Conservation (phyloP, 176 grass and related monocot species). For the Oryza officinalis region DNA sequence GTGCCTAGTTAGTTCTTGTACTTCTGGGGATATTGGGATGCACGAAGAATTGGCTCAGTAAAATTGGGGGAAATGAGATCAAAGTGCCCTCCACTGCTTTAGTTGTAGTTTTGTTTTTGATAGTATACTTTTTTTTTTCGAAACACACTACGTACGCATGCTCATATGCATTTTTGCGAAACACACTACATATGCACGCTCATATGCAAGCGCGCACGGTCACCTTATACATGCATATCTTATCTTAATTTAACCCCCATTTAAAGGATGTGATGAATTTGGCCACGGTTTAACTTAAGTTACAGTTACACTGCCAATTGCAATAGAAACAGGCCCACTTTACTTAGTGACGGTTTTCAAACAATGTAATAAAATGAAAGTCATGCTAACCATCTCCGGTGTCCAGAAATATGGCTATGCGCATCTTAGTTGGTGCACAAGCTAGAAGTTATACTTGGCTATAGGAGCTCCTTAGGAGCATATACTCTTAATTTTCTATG, state of each 20-base stretch:
- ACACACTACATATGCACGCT: too few relatives aligned
- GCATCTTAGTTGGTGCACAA: too few relatives aligned
- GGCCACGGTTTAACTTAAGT: background rate
- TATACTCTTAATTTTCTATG: background rate
- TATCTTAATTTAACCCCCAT: background rate
- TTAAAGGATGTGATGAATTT: background rate
- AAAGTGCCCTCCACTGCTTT: background rate
- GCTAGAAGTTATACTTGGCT: too few relatives aligned
- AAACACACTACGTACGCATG: too few relatives aligned
- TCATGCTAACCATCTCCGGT: background rate
- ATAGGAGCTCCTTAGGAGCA: background rate
- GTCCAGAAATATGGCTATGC: too few relatives aligned
- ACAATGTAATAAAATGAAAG: background rate
- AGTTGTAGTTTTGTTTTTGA: background rate
- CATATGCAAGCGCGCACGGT: too few relatives aligned
- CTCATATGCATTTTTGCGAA: too few relatives aligned
- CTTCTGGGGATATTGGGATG: background rate
- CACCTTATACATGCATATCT: too few relatives aligned
- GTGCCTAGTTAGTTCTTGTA: background rate
- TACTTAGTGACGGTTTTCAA: background rate
- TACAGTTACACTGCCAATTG: too few relatives aligned
- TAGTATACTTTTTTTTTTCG: background rate
- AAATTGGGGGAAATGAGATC: background rate
- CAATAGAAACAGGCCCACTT: background rate
- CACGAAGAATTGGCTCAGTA: background rate